A percentile compares a stretch with the other conserved stretches of the same genome.
Conservation (phyloP, 805 yeast genomes). For the Geotrichum ghanense region DNA sequence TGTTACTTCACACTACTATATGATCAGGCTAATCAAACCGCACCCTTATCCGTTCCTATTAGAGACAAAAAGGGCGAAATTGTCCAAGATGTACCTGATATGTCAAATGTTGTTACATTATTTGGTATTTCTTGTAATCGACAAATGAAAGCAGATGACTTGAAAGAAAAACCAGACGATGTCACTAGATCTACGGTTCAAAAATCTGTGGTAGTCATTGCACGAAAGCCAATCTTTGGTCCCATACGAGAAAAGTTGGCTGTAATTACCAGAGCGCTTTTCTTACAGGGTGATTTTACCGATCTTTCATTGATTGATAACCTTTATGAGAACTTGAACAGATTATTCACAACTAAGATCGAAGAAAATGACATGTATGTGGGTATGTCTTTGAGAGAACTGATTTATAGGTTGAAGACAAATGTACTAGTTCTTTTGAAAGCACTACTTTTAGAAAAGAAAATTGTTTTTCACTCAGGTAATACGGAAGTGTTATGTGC, state of each 20-base stretch:
- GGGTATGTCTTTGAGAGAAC: conserved; percentile 60
- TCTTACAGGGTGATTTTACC: conserved; percentile 65
- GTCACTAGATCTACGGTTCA: conserved; percentile 83
- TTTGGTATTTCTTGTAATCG: conserved; percentile 93
- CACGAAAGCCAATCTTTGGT: conserved; percentile 71
- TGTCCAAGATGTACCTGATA: conserved; percentile 30
- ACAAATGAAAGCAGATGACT: conserved; percentile 56
- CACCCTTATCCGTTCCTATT: conserved; percentile 33
- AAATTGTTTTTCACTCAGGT: conserved; percentile 64
- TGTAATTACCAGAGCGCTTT: conserved; percentile 78
- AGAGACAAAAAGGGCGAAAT: conserved; percentile 28
- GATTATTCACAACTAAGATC: conserved; percentile 23
- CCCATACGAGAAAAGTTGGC: conserved; percentile 85
- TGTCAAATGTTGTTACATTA: conserved; percentile 46
- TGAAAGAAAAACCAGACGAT: conserved; percentile 46
- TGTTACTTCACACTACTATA: conserved; percentile 77
- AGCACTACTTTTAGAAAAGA: conserved; percentile 63
- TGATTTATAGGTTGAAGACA: conserved; percentile 46
- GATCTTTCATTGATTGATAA: conserved; percentile 59
- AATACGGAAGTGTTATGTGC: conserved; percentile 73
- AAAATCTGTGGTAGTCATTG: conserved; percentile 79
- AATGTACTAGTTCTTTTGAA: conserved; percentile 61
- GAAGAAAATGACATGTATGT: conserved; percentile 54
- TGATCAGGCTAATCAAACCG: conserved; percentile 38
- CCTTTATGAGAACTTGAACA: conserved; percentile 49